Conservation (phyloP, 169 alveolate genomes). For the Theileria sp. region DNA sequence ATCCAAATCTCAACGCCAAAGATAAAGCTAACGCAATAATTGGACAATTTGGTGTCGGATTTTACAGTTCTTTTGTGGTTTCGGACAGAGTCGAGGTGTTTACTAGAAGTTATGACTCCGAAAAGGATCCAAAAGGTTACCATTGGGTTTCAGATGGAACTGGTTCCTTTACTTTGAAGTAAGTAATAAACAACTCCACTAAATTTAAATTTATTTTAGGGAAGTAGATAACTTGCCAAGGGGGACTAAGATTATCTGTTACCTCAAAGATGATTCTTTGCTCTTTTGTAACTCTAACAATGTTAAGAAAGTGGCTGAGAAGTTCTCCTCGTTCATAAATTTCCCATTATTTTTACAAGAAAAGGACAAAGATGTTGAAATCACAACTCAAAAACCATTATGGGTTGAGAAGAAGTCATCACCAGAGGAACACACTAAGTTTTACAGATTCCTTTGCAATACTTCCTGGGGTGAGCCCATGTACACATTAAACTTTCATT, state of each 20-base stretch:
- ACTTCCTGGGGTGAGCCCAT: constrained; percentile 83
- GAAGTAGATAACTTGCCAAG: constrained; percentile 74
- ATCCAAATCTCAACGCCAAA: constrained; percentile 48
- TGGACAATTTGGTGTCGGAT: constrained; percentile 92
- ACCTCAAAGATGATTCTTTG: constrained; percentile 84
- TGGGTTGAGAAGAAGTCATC: constrained; percentile 87
- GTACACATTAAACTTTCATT: constrained; percentile 82
- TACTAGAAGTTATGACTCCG: constrained; percentile 78
- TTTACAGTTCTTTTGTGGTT: constrained; percentile 88
- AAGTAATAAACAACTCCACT: constrained; percentile 1
- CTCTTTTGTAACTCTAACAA: constrained; percentile 79
- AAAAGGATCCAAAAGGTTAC: constrained; percentile 80
- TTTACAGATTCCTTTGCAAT: constrained; percentile 79
- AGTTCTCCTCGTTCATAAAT: constrained; percentile 90
- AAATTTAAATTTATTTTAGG: constrained; percentile 8
- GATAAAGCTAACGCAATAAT: constrained; percentile 79
- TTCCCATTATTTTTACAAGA: constrained; percentile 82
- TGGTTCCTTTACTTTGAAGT: constrained; percentile 70
- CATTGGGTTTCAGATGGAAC: constrained; percentile 78
- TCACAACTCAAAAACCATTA: constrained; percentile 80
- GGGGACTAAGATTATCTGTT: constrained; percentile 90
- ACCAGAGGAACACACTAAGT: constrained; percentile 88
- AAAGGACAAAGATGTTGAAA: constrained; percentile 68
- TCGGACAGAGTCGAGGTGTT: constrained; percentile 88
- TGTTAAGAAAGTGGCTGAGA: constrained; percentile 79